Conservation (phyloP, 108 stramenopile species). For the Skeletonema potamos region DNA sequence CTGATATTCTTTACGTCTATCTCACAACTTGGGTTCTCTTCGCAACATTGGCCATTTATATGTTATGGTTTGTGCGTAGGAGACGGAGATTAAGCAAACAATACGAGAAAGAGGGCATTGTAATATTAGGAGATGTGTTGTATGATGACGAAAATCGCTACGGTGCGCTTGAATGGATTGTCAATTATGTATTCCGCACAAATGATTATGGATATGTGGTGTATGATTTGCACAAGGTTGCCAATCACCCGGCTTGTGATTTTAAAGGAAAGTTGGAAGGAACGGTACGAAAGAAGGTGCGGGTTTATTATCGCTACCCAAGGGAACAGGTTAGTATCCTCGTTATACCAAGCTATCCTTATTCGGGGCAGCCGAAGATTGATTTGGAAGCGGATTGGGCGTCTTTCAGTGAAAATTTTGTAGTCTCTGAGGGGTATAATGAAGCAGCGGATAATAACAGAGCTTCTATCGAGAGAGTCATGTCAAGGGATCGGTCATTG, state of each 20-base stretch:
- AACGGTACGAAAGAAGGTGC: slow-evolving; percentile 55
- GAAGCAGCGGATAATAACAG: slow-evolving; percentile 7
- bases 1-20: slow-evolving; percentile 57
- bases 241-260: slow-evolving; percentile 50
- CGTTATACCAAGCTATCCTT: slow-evolving; percentile 56
- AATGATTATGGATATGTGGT: slow-evolving; percentile 58
- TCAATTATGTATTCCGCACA: slow-evolving; percentile 16
- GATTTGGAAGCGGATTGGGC: slow-evolving; percentile 73
- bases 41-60: slow-evolving; percentile 44
- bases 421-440: slow-evolving; percentile 16
- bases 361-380: slow-evolving; percentile 66
- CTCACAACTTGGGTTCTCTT: slow-evolving; percentile 50
- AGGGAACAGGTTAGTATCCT: slow-evolving; percentile 60
- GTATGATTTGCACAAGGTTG: slow-evolving; percentile 40
- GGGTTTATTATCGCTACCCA: slow-evolving; percentile 67
- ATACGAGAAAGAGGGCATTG: slow-evolving; percentile 54
- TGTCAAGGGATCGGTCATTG: slow-evolving; percentile 32
- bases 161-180: neutral
- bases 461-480: neutral
- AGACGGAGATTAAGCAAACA: slow-evolving; percentile 51
- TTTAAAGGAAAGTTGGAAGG: slow-evolving; percentile 21
- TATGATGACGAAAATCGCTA: slow-evolving; percentile 15
- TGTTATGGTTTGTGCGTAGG: slow-evolving; percentile 62
- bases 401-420: slow-evolving; percentile 31
- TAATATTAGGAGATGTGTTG: slow-evolving; percentile 33